These are phyloP conservation scores for Ophiostoma montium DNA, from an alignment of 2,329 filamentous ascomycete genomes.

Conservation along the genomic window DNA sequence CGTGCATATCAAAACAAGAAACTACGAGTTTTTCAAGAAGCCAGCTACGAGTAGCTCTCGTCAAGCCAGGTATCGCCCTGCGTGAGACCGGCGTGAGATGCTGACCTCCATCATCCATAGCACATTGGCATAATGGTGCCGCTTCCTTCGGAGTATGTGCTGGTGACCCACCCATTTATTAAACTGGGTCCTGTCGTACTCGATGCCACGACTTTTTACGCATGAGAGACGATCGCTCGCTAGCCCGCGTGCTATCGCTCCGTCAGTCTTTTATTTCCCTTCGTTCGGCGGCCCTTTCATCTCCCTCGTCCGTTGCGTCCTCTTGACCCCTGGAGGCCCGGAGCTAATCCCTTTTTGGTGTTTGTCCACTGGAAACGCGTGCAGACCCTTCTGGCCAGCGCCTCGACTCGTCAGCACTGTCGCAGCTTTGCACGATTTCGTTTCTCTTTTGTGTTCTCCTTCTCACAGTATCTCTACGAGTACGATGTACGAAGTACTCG, in stretches of 20 bases:
- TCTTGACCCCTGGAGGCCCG: conserved; percentile 7
- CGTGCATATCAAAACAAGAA: too few species aligned
- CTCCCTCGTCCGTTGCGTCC: conserved; percentile 5
- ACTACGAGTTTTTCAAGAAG: too few species aligned
- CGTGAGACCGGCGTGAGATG: too few species aligned
- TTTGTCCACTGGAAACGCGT: neutral
- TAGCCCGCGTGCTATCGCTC: neutral
- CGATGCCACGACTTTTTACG: neutral
- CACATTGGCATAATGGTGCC: too few species aligned
- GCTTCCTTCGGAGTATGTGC: neutral
- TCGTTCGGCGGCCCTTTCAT: neutral
- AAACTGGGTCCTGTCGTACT: neutral
- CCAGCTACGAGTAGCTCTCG: too few species aligned
- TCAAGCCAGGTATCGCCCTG: too few species aligned
- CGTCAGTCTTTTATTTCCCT: too few species aligned
- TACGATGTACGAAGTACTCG: too few species aligned
- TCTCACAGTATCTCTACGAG: too few species aligned
- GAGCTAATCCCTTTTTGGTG: conserved; percentile 3
- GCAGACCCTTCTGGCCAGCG: neutral
- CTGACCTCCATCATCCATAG: too few species aligned
- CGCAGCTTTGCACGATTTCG: neutral
- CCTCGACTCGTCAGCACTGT: neutral
- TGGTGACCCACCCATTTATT: neutral
- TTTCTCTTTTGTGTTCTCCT: neutral
- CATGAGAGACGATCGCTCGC: neutral